Base-by-base conservation (phyloP, 768 basidiomycete genomes). In the Scleroderma citrinum region DNA sequence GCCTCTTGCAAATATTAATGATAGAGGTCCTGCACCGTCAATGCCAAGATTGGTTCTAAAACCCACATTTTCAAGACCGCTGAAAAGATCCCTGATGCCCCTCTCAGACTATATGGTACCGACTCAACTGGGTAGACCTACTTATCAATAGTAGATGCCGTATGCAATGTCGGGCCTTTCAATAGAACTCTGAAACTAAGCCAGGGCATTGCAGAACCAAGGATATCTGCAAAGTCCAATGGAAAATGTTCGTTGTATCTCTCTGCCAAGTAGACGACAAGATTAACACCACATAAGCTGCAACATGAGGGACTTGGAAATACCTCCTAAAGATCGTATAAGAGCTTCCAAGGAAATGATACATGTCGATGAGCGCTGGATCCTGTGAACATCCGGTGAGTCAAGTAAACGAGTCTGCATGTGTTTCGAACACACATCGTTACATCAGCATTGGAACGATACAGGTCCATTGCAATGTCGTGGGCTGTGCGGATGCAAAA, bases 21-120 rank as follows among this genome's bases (percentile, higher is more conserved):
- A 58, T 3, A 66, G 50, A 6, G 69, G 40, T 0, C 76, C 73
- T 8, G 66, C 60, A n/a, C 54, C 67, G 44, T 74, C 70, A 7
- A 62, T 61, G 23, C 75, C 73, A 24, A 66, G 55, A 46, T 67
- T 68, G 2, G 65, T 67, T 45, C 57, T 62, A 56, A 76, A 71
- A 5, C 73, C 73, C 11, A 51, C 66, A 38, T 52, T 60, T 10
- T 54, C 52, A n/a, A 76, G 58, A 24, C 58, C 63, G n/a, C 69
- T 64, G 1, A 74, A 62, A n/a, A 74, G 57, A 14, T 65, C 65
- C 56, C 71, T 74, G 26, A 47, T 35, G 12, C n/a, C 21, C 26
- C 24, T 31, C 21, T 43, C 14, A 48, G 19, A 19, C 21, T 29
- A 19, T 19, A 38, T 35, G 30, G n/a, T n/a, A n/a, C n/a, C n/a